Percentiles rank a stretch among this genome's conserved stretches.
These are phyloP conservation scores for Plantago elongata DNA, from an alignment of 257 asterid genomes.

Conservation along the genomic window DNA sequence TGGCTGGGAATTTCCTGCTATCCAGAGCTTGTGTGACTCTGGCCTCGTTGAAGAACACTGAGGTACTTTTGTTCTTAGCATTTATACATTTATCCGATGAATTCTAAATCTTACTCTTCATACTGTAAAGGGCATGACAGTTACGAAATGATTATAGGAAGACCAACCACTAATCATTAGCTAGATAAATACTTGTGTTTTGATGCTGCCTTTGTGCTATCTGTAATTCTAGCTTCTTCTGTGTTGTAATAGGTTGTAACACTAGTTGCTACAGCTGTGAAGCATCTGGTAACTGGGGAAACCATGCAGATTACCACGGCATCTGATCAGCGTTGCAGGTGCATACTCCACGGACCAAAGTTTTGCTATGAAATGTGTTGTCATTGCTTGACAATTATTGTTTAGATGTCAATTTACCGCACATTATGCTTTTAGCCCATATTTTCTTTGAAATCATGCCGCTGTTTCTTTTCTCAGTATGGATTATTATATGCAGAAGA, in stretches of 20 bases:
- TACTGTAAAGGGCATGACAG: too few species aligned
- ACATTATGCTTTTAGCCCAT: background rate
- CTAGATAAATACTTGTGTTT: too few species aligned
- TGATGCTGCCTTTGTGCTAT: too few species aligned
- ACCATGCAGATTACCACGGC: slow-evolving; percentile 93
- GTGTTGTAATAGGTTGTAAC: slow-evolving; percentile 61
- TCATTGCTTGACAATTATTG: too few species aligned
- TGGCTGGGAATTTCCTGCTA: slow-evolving; percentile 91
- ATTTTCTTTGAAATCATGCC: background rate
- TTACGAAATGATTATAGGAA: too few species aligned
- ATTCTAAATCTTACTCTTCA: background rate
- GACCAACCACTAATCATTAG: too few species aligned
- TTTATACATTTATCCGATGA: slow-evolving; percentile 4
- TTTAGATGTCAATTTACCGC: too few species aligned
- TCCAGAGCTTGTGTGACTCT: slow-evolving; percentile 95
- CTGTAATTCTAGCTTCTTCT: too few species aligned
- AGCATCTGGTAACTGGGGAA: slow-evolving; percentile 97
- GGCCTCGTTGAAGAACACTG: slow-evolving; percentile 86
- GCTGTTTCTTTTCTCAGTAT: slow-evolving; percentile 51
- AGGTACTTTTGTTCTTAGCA: slow-evolving; percentile 40
- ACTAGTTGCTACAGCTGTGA: slow-evolving; percentile 83
- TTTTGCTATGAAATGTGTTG: too few species aligned
- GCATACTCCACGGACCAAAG: slow-evolving; percentile 2
- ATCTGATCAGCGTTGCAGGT: slow-evolving; percentile 91
- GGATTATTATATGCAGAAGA: slow-evolving; percentile 96